Base-by-base conservation (phyloP, 2,329 filamentous ascomycete genomes). In the Alternaria incomplexa region DNA sequence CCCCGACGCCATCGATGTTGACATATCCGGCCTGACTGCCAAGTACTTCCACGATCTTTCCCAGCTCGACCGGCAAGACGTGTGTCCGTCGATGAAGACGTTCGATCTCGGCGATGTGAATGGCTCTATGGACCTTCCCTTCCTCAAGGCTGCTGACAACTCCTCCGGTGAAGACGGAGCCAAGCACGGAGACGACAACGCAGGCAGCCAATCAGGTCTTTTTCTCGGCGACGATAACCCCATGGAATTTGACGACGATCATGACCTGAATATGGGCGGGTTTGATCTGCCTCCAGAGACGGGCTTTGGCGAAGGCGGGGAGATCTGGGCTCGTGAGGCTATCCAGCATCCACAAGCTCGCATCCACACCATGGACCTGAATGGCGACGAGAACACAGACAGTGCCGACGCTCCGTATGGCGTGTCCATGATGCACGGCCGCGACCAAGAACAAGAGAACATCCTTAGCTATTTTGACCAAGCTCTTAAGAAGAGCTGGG, bases 381-480 rank as follows among this genome's bases (percentile, higher is more conserved):
- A 86, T 40, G 87, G 88, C 2, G 86, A 86, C 28, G 87, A 81
- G 32, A 82, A 85, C 20, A 83, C 73, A 23, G 81, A 81, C 53
- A 80, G 74, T 30, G 80, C 73, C 13, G 88, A 89, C 40, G 89
- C 89, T 59, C 88, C 92, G 66, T 97, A 93, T 76, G 86, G 90
- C 23, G 87, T 97, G 8, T 91, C 91, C n/a, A 89, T 97, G 83
- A 88, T 88, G 44, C 91, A 91, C 70, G 83, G 85, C 15, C 85
- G 87, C 55, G 88, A 89, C 58, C 85, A 86, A 54, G 92, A 93
- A 73, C 93, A 97, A 76, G 93, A 98, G 71, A 95, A 97, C 73
- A 97, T 99, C 61, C 86, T 99, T n/a, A 91, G 92, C 75, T 99
- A 98, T 82, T 99, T 99, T 76, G 96, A 99, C 79, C 93, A 97